These are phyloP conservation scores for Neurospora sp. DNA, from an alignment of 2,329 filamentous ascomycete species.

Conservation along the genomic window DNA sequence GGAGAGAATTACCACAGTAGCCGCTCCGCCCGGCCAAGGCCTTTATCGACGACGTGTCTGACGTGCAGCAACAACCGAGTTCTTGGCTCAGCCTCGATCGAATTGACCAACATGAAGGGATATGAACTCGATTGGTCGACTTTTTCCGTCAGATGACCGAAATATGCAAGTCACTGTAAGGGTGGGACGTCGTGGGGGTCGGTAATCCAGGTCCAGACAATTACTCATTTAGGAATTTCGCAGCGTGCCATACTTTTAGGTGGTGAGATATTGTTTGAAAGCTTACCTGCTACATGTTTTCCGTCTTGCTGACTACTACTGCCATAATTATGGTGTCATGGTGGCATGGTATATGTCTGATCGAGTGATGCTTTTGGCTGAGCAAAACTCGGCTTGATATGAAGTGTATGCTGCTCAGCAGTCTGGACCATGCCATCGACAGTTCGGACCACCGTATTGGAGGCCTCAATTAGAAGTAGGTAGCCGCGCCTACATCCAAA, in stretches of 20 bases:
- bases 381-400: neutral
- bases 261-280: neutral
- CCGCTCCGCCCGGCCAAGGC: neutral
- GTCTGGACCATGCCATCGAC: neutral
- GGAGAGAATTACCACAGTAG: neutral
- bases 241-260: neutral
- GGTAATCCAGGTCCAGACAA: no score
- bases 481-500: neutral
- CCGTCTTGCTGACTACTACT: neutral
- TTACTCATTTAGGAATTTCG: no score
- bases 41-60: neutral
- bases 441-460: neutral
- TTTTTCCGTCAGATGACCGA: neutral
- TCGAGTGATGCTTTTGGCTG: neutral
- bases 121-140: neutral
- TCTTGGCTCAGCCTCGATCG: neutral
- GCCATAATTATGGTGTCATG: neutral
- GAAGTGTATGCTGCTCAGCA: neutral
- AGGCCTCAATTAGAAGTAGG: neutral
- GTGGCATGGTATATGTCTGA: neutral
- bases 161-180: neutral
- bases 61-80: neutral
- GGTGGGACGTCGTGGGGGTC: neutral
- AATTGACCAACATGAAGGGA: neutral
- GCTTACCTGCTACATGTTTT: neutral